Evolutionary conservation across 2,329 filamentous ascomycete genomes (phyloP), one percentile per base, ranked within the genome.

Genomic region (Dactylellina leptospora): DNA sequence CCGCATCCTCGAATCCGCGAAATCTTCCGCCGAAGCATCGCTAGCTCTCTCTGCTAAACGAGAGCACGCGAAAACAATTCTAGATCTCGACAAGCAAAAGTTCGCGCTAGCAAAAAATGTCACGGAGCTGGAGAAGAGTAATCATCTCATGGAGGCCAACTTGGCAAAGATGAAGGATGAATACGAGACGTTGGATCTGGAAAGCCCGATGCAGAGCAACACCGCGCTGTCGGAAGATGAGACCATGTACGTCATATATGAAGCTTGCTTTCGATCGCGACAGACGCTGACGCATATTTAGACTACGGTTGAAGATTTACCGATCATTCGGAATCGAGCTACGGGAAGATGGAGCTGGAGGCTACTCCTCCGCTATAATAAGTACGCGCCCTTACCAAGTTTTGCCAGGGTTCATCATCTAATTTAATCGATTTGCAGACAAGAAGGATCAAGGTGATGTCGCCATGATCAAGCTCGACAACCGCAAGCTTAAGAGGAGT

Each of bases 41-140:
- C 42, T 66, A 11, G 45, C 64, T 5, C 60, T 73, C 13, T 68
- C 75, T 20, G 51, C 72, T n/a, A 66, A 73, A n/a, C 51, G 53
- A 10, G 74, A 75, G 30, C 75, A 77, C 25, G 63, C 60, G 20
- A 92, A 91, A 0, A 89, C 87, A 1, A 93, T 97, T 79, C 83
- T 95, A 4, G 93, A 97, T 82, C 92, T 93, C 78, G 95, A 99
- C 81, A 90, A 90, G n/a, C 93, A 97, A 83, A 85, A 93, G n/a
- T 82, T 97, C 47, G 88, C 93, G 77, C 82, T 97, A 64, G 87
- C 87, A 73, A 88, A 88, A 44, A 85, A 89, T 8, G 81, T 97
- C 77, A 88, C 90, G 50, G 92, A 96, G 79, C 81, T 97, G 45
- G 93, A 97, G 78, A 74, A 73, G 36, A 75, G 72, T 11, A 83